These are phyloP conservation scores for Termitomyces sp. DNA, from an alignment of 1,284 basidiomycete species.

Conservation along the genomic window DNA sequence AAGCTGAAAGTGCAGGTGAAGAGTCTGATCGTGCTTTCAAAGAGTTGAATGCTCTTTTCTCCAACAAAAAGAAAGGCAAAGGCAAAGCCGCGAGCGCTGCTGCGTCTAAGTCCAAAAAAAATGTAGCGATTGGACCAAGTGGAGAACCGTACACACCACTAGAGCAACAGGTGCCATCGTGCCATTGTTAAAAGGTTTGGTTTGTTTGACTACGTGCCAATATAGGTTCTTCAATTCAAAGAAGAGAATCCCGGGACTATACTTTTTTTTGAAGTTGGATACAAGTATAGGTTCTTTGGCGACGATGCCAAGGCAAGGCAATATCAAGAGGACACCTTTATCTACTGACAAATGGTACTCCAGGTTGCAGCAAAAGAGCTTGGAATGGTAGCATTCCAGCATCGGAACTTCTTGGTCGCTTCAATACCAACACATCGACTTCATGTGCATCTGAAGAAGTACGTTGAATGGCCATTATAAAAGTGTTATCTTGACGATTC, in stretches of 20 bases:
- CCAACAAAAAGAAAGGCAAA: slow-evolving; percentile 36
- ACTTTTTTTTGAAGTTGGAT: slow-evolving; percentile 85
- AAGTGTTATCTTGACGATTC: slow-evolving; percentile 2
- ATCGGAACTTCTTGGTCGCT: slow-evolving; percentile 80
- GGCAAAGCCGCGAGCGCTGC: slow-evolving; percentile 21
- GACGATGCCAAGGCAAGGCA: slow-evolving; percentile 75
- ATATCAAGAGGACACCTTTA: slow-evolving; percentile 1
- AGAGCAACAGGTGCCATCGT: slow-evolving; percentile 65
- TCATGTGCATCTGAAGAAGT: slow-evolving; percentile 88
- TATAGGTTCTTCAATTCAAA: slow-evolving; percentile 66
- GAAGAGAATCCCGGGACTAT: slow-evolving; percentile 70
- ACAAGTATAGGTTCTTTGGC: slow-evolving; percentile 86
- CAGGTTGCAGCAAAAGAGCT: slow-evolving; percentile 80
- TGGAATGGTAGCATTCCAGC: slow-evolving; percentile 74
- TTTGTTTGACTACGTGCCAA: not conserved
- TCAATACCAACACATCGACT: slow-evolving; percentile 81
- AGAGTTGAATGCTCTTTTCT: slow-evolving; percentile 43
- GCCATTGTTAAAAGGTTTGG: not conserved
- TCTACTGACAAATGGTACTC: slow-evolving; percentile 1
- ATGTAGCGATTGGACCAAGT: slow-evolving; percentile 64
- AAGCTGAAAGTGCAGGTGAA: slow-evolving; percentile 27
- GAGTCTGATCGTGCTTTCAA: slow-evolving; percentile 46
- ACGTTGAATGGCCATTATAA: slow-evolving; percentile 16
- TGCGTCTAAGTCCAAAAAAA: slow-evolving; percentile 31
- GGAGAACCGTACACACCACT: slow-evolving; percentile 79